A percentile compares a stretch with the other conserved stretches of the same genome.
These are phyloP conservation scores for Emmonsia crescens DNA, from an alignment of 2,329 filamentous ascomycete genomes.

Conservation along the genomic window DNA sequence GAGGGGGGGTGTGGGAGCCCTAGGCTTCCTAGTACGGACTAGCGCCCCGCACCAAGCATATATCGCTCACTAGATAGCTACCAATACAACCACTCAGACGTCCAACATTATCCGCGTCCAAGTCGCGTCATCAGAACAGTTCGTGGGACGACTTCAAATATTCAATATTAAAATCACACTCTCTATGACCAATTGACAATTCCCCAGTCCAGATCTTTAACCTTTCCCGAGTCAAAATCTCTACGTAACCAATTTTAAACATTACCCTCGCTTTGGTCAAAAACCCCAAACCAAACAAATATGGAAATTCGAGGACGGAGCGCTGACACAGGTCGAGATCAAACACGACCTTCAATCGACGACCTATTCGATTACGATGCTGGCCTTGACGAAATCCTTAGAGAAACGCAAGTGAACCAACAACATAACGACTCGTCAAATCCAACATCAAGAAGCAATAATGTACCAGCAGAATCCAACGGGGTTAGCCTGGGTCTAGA, in stretches of 20 bases:
- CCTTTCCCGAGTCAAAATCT: neutral
- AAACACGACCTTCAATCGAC: conserved; percentile 32
- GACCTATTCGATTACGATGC: conserved; percentile 69
- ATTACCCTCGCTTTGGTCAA: neutral
- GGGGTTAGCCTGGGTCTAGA: conserved; percentile 64
- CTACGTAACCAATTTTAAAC: neutral
- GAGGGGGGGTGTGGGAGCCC: no score
- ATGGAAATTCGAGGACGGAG: neutral
- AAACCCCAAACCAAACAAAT: neutral
- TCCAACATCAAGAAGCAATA: conserved; percentile 11
- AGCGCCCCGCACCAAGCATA: no score
- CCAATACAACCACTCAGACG: no score
- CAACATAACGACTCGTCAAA: conserved; percentile 15
- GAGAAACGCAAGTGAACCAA: conserved; percentile 24
- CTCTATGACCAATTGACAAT: neutral
- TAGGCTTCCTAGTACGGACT: no score
- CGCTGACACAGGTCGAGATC: neutral
- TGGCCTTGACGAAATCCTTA: conserved; percentile 42
- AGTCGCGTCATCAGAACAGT: neutral
- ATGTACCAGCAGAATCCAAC: conserved; percentile 28
- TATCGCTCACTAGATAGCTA: neutral
- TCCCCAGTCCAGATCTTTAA: neutral
- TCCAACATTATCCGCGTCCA: neutral
- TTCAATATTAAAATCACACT: no score
- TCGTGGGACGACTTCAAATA: no score